Evolutionary conservation across 2,329 filamentous ascomycete genomes (phyloP), one percentile per base, ranked within the genome.

Genomic region (Fusarium nurragi): DNA sequence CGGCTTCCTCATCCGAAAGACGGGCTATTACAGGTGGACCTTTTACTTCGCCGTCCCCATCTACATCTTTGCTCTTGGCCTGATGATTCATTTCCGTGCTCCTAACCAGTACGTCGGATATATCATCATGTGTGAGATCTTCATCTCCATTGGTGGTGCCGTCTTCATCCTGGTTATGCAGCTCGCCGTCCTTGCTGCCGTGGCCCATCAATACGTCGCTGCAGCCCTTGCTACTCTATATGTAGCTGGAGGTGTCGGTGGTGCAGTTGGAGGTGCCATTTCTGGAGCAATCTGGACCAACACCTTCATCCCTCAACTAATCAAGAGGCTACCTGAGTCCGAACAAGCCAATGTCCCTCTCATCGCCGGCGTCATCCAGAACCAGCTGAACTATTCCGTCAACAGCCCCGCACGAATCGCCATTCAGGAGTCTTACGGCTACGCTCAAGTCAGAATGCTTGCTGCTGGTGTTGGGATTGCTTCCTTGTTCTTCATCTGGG

Each of bases 111-210:
- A 80, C 22, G 75, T 82, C 19, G 73, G 80, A 13, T 81, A 83
- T 70, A 78, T 86, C 28, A 74, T 86, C 60, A 81, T 82, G 69
- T 83, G 82, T 19, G 83, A 87, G 72, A 77, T 86, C 40, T 79
- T 86, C 45, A 80, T 86, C 60, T 83, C 84, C 8, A 76, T 83
- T 14, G 83, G 77, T 13, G 84, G 80, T 25, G 83, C 81, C 57
- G 83, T 86, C 73, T 84, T 85, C 67, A 84, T 84, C 13, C 66
- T 85, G 18, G 79, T 80, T 53, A 77, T 84, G 63, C 82, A 89
- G 59, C 83, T 89, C 65, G 84, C 85, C 6, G 81, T 88, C 37
- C 84, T 88, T 74, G 79, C 83, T 0, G 80, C 83, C 4, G 82
- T 83, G 16, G 81, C 81, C 55, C 85, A 86, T 47, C 79, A 84